phyloP scores from a whole-genome alignment of 176 grass and related monocot genomes.

The Bromus sterilis region DNA sequence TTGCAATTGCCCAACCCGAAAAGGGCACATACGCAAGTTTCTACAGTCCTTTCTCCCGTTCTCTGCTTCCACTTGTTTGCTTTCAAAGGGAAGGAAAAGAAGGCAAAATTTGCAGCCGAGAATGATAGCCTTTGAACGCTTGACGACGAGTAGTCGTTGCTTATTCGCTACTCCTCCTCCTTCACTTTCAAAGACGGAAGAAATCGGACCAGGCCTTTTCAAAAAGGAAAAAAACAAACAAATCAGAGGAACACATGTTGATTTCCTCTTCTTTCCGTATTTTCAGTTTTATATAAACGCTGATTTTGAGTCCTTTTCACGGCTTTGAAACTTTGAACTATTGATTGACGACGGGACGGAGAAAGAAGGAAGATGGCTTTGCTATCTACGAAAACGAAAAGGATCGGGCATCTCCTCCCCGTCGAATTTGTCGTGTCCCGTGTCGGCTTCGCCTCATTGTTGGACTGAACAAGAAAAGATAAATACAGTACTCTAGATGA shows the following conservation, averaged over 20 bases:
- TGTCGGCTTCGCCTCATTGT: slow-evolving; percentile 3
- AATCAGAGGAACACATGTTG: neutral
- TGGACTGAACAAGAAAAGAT: too few species aligned
- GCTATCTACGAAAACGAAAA: slow-evolving; percentile 4
- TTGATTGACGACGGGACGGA: neutral
- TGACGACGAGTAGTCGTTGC: neutral
- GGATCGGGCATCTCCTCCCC: slow-evolving; percentile 15
- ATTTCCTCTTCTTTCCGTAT: neutral
- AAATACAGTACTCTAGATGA: too few species aligned
- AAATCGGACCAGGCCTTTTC: neutral
- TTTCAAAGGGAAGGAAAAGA: neutral
- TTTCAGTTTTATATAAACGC: neutral
- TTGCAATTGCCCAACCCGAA: neutral
- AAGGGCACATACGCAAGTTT: neutral
- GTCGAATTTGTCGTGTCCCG: neutral
- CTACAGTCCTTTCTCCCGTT: too few species aligned
- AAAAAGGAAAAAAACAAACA: neutral
- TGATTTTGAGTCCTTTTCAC: neutral
- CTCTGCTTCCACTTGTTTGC: neutral
- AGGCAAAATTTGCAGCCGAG: neutral
- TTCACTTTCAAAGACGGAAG: neutral
- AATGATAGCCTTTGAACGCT: neutral
- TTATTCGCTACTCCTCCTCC: neutral
- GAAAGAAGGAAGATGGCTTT: neutral
- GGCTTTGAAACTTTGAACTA: neutral